Percentiles rank a stretch among this genome's conserved stretches.
These are phyloP conservation scores for Plasmodium sp. DNA, from an alignment of 169 alveolate species.

Conservation along the genomic window DNA sequence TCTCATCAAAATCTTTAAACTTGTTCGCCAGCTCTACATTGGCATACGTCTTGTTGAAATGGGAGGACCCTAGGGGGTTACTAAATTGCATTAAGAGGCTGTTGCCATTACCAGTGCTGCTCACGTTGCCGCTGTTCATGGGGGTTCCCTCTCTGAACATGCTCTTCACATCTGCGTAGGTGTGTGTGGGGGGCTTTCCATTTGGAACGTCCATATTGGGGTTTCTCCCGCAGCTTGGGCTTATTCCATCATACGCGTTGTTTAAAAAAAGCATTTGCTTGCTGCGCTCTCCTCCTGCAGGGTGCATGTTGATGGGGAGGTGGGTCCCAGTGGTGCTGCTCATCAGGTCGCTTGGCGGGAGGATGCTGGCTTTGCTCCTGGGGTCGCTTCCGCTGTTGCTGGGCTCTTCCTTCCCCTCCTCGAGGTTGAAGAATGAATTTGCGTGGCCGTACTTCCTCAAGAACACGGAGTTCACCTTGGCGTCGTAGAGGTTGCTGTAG, in stretches of 20 bases:
- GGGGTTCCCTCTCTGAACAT: background rate
- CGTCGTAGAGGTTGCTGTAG: slow-evolving; percentile 20
- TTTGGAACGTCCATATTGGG: background rate
- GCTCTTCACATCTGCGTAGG: background rate
- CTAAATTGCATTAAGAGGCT: background rate
- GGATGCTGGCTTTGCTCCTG: background rate
- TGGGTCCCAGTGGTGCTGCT: background rate
- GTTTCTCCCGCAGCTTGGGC: background rate
- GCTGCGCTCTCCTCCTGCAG: background rate
- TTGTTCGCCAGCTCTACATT: background rate
- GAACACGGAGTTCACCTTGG: slow-evolving; percentile 6
- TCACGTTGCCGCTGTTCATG: background rate
- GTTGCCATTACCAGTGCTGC: background rate
- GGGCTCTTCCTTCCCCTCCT: slow-evolving; percentile 21
- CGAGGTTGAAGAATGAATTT: background rate
- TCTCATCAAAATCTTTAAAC: background rate
- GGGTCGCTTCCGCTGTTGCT: background rate
- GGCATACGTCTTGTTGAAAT: background rate
- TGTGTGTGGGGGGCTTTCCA: background rate
- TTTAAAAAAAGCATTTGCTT: slow-evolving; percentile 5
- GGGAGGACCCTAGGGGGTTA: background rate
- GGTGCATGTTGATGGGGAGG: background rate
- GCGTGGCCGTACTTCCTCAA: slow-evolving; percentile 13
- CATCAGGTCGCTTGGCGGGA: slow-evolving; percentile 1
- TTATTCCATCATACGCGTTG: slow-evolving; percentile 4